A percentile compares a stretch with the other conserved stretches of the same genome.
These are phyloP conservation scores for Odonthalia washingtoniensis DNA, from an alignment of 31 red algal genomes.

Conservation along the genomic window DNA sequence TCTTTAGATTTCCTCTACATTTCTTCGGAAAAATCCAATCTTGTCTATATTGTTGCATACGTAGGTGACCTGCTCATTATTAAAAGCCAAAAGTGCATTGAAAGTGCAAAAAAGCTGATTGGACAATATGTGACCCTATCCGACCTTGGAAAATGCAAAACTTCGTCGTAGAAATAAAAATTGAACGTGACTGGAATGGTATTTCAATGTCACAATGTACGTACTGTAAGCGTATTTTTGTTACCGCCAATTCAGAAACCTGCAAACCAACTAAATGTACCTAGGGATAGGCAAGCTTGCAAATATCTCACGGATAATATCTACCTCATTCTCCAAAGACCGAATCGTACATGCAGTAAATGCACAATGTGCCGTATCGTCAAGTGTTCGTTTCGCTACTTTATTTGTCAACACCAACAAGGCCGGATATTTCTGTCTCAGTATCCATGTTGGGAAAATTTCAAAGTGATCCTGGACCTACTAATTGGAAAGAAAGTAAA, in stretches of 20 bases:
- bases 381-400: not conserved
- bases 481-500: not conserved
- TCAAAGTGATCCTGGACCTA: not conserved
- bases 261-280: not conserved
- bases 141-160: not conserved
- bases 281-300: too few species aligned
- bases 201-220: not conserved
- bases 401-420: constrained; percentile 4
- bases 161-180: not conserved
- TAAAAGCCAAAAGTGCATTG: not conserved
- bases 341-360: too few species aligned
- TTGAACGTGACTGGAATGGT: not conserved
- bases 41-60: not conserved
- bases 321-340: too few species aligned
- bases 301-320: too few species aligned
- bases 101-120: not conserved
- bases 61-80: constrained; percentile 3
- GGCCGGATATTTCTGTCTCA: constrained; percentile 4
- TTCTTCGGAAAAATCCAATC: not conserved
- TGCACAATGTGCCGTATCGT: not conserved
- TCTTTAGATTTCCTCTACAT: not conserved
- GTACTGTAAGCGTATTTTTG: not conserved
- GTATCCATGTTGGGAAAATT: not conserved
- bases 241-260: not conserved
- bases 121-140: not conserved